Conservation (phyloP, 2,329 filamentous ascomycete species). For the Chaetomiaceae sp. region DNA sequence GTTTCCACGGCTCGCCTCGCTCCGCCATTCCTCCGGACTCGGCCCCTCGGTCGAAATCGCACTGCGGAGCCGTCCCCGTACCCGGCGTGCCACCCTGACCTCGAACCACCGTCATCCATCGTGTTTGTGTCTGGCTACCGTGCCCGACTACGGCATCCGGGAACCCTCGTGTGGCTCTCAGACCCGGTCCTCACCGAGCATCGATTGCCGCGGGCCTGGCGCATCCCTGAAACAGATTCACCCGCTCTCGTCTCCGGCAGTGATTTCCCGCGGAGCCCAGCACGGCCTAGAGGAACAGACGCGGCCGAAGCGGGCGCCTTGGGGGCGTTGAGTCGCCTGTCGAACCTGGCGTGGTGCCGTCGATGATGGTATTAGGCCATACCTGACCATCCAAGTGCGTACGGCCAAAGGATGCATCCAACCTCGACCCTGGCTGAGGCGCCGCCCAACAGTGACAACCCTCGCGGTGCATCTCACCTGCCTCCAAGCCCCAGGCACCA, state of each 20-base stretch:
- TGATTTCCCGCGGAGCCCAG: not conserved
- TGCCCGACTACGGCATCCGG: too few species aligned
- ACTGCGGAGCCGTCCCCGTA: not conserved
- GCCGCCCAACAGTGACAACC: constrained; percentile 28
- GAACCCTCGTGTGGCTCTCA: not conserved
- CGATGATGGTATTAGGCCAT: constrained; percentile 26
- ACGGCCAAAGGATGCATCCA: constrained; percentile 31
- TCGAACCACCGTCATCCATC: not conserved
- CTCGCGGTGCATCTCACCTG: constrained; percentile 24
- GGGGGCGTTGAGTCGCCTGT: not conserved
- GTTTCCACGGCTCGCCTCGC: not conserved
- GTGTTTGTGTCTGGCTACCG: not conserved
- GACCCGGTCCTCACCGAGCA: constrained; percentile 3
- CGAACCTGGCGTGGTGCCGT: not conserved
- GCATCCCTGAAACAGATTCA: not conserved
- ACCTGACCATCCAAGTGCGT: constrained; percentile 13
- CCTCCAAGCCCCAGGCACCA: constrained; percentile 16
- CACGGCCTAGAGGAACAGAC: not conserved
- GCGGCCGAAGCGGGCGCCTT: not conserved
- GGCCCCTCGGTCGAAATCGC: constrained; percentile 11
- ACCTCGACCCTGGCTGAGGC: constrained; percentile 32
- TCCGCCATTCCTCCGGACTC: constrained; percentile 14
- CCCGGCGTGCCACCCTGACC: not conserved
- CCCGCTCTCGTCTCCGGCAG: not conserved
- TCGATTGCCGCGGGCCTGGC: constrained; percentile 9